Conservation (phyloP, 805 yeast genomes). For the Candida suzukii region DNA sequence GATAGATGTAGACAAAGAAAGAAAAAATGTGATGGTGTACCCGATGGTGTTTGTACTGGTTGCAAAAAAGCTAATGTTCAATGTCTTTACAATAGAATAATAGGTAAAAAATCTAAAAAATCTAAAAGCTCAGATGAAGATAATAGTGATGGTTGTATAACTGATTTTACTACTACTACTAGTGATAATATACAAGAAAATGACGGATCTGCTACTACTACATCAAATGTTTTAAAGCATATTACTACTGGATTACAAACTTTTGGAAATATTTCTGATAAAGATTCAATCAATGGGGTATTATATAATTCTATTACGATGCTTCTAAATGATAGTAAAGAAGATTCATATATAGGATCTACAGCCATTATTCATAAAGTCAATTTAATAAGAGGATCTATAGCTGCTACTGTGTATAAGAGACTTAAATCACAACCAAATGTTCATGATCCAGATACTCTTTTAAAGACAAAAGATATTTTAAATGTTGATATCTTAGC, state of each 20-base stretch:
- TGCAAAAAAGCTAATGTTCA: not conserved
- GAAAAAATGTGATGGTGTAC: conserved; percentile 3
- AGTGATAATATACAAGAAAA: too few relatives aligned
- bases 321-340: conserved; percentile 7
- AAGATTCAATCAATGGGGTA: not conserved
- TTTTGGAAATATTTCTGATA: not conserved
- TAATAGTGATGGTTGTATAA: too few relatives aligned
- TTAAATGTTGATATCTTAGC: not conserved
- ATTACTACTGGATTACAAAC: too few relatives aligned
- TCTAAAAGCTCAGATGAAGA: too few relatives aligned
- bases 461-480: conserved; percentile 4
- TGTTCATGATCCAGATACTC: conserved; percentile 6
- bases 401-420: conserved; percentile 8
- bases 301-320: conserved; percentile 8
- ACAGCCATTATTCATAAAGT: conserved; percentile 20
- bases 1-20: conserved; percentile 2
- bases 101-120: not conserved
- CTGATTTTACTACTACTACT: too few relatives aligned
- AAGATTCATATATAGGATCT: conserved; percentile 15
- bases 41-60: not conserved
- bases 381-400: conserved; percentile 15
- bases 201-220: too few relatives aligned
- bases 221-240: too few relatives aligned
- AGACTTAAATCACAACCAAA: conserved; percentile 4
- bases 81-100: not conserved